Evolutionary conservation across 352 stramenopile species (phyloP).

Genomic region (Globisporangium radiosum): DNA sequence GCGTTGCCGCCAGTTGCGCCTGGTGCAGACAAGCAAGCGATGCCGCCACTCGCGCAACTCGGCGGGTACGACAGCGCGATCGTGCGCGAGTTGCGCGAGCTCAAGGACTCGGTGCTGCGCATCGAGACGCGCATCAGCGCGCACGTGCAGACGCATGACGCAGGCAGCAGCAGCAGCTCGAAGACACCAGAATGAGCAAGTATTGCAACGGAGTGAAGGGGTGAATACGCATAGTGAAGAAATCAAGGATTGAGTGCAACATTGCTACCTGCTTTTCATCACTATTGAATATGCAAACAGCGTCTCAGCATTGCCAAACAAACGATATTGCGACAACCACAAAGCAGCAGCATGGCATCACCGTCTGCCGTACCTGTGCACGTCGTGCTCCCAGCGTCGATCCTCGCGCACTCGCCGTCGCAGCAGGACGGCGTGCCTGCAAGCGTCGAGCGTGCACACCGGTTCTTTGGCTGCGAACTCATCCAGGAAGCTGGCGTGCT

Average conservation of each 20-base stretch:
- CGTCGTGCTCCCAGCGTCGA: slow-evolving; percentile 40
- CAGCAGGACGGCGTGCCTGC: slow-evolving; percentile 28
- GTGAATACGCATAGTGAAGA: too few species aligned
- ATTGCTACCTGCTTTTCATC: neutral
- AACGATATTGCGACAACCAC: neutral
- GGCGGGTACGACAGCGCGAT: slow-evolving; percentile 2
- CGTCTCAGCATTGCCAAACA: too few species aligned
- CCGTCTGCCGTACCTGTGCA: slow-evolving; percentile 7
- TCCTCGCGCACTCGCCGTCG: slow-evolving; percentile 46
- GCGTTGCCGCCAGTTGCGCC: neutral
- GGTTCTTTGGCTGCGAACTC: slow-evolving; percentile 86
- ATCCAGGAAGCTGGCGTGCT: slow-evolving; percentile 87
- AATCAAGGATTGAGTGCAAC: too few species aligned
- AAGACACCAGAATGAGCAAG: neutral
- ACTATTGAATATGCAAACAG: neutral
- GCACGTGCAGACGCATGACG: neutral
- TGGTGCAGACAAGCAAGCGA: too few species aligned
- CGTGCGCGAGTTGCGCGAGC: slow-evolving; percentile 13
- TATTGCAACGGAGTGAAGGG: too few species aligned
- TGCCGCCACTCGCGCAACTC: neutral
- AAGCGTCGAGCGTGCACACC: slow-evolving; percentile 41
- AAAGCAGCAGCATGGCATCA: neutral
- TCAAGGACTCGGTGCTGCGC: slow-evolving; percentile 18
- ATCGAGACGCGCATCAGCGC: slow-evolving; percentile 13
- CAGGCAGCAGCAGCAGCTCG: too few species aligned